phyloP scores from a whole-genome alignment of 2,329 filamentous ascomycete genomes.

The Arachnopeziza araneosa region DNA sequence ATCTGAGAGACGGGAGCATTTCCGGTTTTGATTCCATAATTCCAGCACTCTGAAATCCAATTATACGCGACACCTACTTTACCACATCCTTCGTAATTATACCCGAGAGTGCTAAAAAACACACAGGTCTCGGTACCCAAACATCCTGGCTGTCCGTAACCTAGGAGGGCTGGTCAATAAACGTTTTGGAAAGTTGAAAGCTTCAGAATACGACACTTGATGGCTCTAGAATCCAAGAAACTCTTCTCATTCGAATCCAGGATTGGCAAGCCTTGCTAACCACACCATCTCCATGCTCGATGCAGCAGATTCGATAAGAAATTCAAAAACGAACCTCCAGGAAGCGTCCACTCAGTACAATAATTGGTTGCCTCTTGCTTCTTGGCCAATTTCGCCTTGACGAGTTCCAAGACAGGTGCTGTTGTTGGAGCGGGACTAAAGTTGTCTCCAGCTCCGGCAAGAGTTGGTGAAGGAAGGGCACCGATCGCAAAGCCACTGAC shows the following conservation, averaged over 20 bases:
- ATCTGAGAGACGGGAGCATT: slow-evolving; percentile 12
- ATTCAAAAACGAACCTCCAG: slow-evolving; percentile 11
- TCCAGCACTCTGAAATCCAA: slow-evolving; percentile 20
- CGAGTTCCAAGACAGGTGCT: slow-evolving; percentile 18
- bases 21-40: slow-evolving; percentile 11
- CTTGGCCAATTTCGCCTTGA: slow-evolving; percentile 17
- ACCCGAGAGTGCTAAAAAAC: slow-evolving; percentile 15
- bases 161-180: background rate
- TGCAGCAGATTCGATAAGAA: background rate
- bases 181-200: background rate
- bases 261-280: background rate
- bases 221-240: background rate
- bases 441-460: slow-evolving; percentile 11
- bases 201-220: background rate
- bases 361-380: slow-evolving; percentile 15
- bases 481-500: slow-evolving; percentile 5
- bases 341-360: slow-evolving; percentile 24
- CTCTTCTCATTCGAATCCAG: background rate
- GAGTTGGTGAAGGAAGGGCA: slow-evolving; percentile 15
- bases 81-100: slow-evolving; percentile 22
- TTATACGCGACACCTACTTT: slow-evolving; percentile 14
- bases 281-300: background rate
- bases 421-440: slow-evolving; percentile 12
- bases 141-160: slow-evolving; percentile 19
- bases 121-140: slow-evolving; percentile 17